Base-by-base conservation (phyloP, 139 green algal species). In the Tetradesmus obliquus region DNA sequence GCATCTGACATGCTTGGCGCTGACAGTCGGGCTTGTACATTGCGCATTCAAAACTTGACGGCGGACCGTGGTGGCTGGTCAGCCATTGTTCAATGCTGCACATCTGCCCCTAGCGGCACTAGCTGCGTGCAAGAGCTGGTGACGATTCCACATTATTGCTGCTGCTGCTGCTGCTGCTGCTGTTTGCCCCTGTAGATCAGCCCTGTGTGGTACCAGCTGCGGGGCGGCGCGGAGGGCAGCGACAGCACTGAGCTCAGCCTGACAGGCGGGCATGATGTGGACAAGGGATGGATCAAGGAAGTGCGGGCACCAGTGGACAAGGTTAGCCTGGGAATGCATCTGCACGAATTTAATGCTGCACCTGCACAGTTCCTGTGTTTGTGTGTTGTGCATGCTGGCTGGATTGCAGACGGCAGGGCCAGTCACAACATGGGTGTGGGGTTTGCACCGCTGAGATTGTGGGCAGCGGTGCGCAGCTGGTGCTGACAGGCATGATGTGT, bases 171-270 rank as follows among this genome's bases (percentile, higher is more conserved):
- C 22, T 88, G 22, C 6, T n/a, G 22, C 13, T 88, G 57, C 9
- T 54, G 1, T 54, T 76, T 24, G 2, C 1, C 8, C 76, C 24
- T 85, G 84, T 60, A 90, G 86, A 90, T 90, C 51, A 74, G 71
- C 55, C 96, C 96, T 17, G 96, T 97, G 17, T 97, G 96, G 96
- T 97, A 95, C 84, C 95, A 97, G 84, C 79, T 97, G 55, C 92
- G 90, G 6, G 71, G 22, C 51, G 69, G 22, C 2, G 53, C 19
- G 12, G 24, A 10, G 32, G 60, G 66, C 15, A 32, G 13, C 9
- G 6, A 3, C 13, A 24, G 2, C 13, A 24, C 55, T 89, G 62
- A 32, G 0, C 4, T 90, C 1, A 20, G 57, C 79, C 72, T 95
- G 6, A 51, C 55, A 10, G 94, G 94, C 0, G 72, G 79, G 5